Evolutionary conservation across 257 asterid species (phyloP).

Genomic region (Parsonsia alboflavescens): DNA sequence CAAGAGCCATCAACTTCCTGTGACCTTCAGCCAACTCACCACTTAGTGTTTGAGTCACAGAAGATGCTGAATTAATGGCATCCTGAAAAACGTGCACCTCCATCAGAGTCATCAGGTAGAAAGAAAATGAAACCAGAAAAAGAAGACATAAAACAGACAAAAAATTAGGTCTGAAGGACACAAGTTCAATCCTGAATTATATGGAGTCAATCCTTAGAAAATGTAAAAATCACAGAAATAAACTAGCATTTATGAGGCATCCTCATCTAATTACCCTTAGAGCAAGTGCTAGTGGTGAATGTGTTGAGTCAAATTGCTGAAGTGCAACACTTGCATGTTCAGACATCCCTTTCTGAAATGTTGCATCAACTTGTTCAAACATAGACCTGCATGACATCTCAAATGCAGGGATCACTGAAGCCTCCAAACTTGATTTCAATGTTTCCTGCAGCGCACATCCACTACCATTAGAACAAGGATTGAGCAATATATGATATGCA

Average conservation of each 20-base stretch:
- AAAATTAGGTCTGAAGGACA: not conserved
- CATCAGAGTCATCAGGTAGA: not conserved
- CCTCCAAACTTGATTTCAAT: constrained; percentile 73
- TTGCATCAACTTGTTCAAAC: constrained; percentile 92
- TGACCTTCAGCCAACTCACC: constrained; percentile 87
- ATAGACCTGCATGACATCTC: constrained; percentile 88
- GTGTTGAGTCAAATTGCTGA: constrained; percentile 78
- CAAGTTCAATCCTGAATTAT: not conserved
- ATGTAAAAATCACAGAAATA: not conserved
- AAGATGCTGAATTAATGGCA: constrained; percentile 74
- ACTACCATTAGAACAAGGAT: not conserved
- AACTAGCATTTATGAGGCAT: not conserved
- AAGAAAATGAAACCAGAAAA: not conserved
- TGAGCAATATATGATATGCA: not conserved
- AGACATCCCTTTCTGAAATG: constrained; percentile 83
- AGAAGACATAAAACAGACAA: not conserved
- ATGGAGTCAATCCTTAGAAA: not conserved
- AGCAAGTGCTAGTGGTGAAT: constrained; percentile 72
- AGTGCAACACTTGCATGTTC: constrained; percentile 72
- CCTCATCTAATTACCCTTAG: constrained; percentile 50
- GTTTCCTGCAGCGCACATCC: constrained; percentile 59
- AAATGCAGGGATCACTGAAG: constrained; percentile 81
- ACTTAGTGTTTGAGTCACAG: constrained; percentile 74
- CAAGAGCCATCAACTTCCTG: constrained; percentile 74
- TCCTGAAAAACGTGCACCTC: constrained; percentile 40